Conservation (phyloP, 2,329 filamentous ascomycete genomes). For the Amphichorda felina region DNA sequence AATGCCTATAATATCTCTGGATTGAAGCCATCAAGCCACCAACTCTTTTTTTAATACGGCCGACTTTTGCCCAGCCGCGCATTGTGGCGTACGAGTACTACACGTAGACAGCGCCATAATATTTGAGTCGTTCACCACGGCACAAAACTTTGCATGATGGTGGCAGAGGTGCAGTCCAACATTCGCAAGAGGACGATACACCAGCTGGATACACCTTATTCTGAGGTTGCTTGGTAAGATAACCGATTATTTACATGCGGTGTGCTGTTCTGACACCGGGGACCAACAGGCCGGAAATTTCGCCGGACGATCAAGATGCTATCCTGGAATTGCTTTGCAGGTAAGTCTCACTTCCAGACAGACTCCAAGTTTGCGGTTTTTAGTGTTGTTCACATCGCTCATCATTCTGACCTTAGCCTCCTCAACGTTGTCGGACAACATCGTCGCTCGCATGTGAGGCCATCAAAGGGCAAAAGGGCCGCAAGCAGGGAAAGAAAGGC, state of each 20-base stretch:
- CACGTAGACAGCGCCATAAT: too few relatives aligned
- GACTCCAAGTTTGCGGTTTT: too few relatives aligned
- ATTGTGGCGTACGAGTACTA: too few relatives aligned
- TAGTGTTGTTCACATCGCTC: too few relatives aligned
- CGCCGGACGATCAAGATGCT: conserved; percentile 44
- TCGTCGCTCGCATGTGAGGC: conserved; percentile 36
- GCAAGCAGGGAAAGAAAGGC: conserved; percentile 33
- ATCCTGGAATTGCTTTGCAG: conserved; percentile 57
- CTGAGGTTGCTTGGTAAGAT: conserved; percentile 44
- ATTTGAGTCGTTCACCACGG: too few relatives aligned
- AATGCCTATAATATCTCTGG: too few relatives aligned
- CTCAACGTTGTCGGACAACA: conserved; percentile 52
- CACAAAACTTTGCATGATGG: not conserved
- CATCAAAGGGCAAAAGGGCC: conserved; percentile 49
- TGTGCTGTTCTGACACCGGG: too few relatives aligned
- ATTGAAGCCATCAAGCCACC: too few relatives aligned
- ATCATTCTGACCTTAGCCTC: conserved; percentile 32
- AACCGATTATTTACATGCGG: too few relatives aligned
- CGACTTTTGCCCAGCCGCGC: too few relatives aligned
- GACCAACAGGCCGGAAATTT: conserved; percentile 55
- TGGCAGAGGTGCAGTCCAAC: not conserved
- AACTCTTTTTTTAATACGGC: too few relatives aligned
- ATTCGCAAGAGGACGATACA: conserved; percentile 44
- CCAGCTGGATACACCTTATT: conserved; percentile 55
- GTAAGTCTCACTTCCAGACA: conserved; percentile 27